Percentiles rank a stretch among this genome's conserved stretches.
Conservation (phyloP, 2,329 filamentous ascomycete genomes). For the Bipolaris zeicola region DNA sequence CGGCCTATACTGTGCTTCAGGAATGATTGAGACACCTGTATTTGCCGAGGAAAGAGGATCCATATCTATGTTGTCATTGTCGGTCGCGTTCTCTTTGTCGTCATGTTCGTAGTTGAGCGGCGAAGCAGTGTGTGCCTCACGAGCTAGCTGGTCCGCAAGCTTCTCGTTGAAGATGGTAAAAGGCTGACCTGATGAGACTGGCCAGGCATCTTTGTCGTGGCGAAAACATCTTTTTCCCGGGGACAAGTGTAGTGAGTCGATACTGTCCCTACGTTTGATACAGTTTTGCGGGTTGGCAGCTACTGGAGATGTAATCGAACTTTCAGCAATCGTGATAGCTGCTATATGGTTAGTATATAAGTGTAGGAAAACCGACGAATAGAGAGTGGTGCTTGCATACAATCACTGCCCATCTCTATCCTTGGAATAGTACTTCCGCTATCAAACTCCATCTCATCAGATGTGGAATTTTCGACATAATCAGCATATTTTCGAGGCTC, state of each 20-base stretch:
- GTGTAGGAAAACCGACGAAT: background rate
- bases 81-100: conserved; percentile 28
- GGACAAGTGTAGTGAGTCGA: conserved; percentile 8
- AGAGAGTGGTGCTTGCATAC: background rate
- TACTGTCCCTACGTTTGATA: conserved; percentile 2
- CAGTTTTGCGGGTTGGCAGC: background rate
- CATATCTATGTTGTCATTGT: conserved; percentile 3
- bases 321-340: background rate
- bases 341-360: conserved; percentile 1
- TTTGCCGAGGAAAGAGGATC: conserved; percentile 3
- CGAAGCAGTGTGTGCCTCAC: conserved; percentile 23
- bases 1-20: conserved; percentile 20
- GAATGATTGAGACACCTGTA: conserved; percentile 19
- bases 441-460: background rate
- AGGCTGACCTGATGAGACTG: conserved; percentile 11
- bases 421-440: background rate
- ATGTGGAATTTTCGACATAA: background rate
- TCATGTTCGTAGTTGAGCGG: conserved; percentile 28
- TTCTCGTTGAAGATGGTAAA: conserved; percentile 26
- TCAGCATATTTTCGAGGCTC: background rate
- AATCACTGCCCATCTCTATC: background rate
- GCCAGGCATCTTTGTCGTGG: conserved; percentile 16
- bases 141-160: conserved; percentile 25
- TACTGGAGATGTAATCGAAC: background rate
- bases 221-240: conserved; percentile 10